A percentile compares a stretch with the other conserved stretches of the same genome.
phyloP scores from a whole-genome alignment of 2,329 filamentous ascomycete species.

The Aspergillus jensenii region DNA sequence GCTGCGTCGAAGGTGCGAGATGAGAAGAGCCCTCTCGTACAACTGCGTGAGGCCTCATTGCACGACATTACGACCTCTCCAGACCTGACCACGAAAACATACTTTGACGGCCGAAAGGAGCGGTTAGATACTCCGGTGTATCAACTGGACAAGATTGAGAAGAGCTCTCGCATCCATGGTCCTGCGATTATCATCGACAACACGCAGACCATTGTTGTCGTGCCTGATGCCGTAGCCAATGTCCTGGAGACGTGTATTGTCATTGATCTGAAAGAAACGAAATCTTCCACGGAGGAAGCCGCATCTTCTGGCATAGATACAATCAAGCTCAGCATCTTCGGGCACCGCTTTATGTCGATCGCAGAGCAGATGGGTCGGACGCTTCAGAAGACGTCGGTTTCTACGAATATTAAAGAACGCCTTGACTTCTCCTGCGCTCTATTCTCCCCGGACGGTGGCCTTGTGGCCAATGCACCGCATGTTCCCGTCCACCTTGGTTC shows the following conservation, averaged over 20 bases:
- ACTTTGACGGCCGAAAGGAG: constrained; percentile 34
- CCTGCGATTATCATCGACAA: constrained; percentile 77
- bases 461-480: constrained; percentile 70
- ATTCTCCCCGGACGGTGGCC: constrained; percentile 71
- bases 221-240: constrained; percentile 72
- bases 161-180: constrained; percentile 48
- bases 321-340: constrained; percentile 56
- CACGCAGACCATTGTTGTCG: constrained; percentile 83
- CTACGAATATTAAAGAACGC: constrained; percentile 77
- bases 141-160: constrained; percentile 34
- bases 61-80: constrained; percentile 60
- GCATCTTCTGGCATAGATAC: constrained; percentile 43
- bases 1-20: constrained; percentile 63
- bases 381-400: constrained; percentile 56
- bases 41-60: constrained; percentile 49
- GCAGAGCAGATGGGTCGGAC: constrained; percentile 61
- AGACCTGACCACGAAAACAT: constrained; percentile 47
- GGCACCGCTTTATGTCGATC: constrained; percentile 59
- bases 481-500: constrained; percentile 78
- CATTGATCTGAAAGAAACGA: constrained; percentile 70
- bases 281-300: constrained; percentile 19
- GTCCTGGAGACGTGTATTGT: constrained; percentile 85
- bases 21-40: constrained; percentile 68
- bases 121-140: constrained; percentile 39
- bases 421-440: constrained; percentile 82